These are phyloP conservation scores for Colletotrichum sp. DNA, from an alignment of 2,329 filamentous ascomycete species.

Conservation along the genomic window DNA sequence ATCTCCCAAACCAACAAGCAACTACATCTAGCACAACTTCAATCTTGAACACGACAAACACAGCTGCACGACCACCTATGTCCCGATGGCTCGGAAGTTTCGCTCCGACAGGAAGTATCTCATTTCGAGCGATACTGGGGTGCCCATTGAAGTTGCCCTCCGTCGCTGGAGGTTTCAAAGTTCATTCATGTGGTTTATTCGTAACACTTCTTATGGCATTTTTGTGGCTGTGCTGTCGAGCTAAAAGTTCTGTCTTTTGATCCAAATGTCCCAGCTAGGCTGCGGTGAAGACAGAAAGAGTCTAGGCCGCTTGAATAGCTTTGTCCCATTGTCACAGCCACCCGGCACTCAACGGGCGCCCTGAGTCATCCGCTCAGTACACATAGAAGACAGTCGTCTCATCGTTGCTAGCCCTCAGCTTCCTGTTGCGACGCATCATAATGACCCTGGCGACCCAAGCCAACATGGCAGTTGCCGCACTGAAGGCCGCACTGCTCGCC, in stretches of 20 bases:
- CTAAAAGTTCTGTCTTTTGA: neutral
- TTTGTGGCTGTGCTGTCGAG: neutral
- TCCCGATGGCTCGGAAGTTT: neutral
- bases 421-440: conserved; percentile 38
- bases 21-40: neutral
- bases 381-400: conserved; percentile 30
- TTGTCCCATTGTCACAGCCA: neutral
- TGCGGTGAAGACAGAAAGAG: neutral
- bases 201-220: neutral
- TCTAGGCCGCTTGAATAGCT: neutral
- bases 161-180: neutral
- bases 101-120: neutral
- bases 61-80: neutral
- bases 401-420: conserved; percentile 28
- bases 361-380: conserved; percentile 19
- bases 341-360: neutral
- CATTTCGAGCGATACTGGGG: neutral
- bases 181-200: neutral
- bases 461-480: conserved; percentile 35
- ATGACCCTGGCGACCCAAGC: conserved; percentile 43
- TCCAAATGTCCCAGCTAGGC: neutral
- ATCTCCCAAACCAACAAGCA: neutral
- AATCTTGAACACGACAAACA: neutral
- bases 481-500: conserved; percentile 34
- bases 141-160: neutral